A percentile compares a stretch with the other conserved stretches of the same genome.
Conservation (phyloP, 805 yeast genomes). For the Groenewaldozyma salmanticensis region DNA sequence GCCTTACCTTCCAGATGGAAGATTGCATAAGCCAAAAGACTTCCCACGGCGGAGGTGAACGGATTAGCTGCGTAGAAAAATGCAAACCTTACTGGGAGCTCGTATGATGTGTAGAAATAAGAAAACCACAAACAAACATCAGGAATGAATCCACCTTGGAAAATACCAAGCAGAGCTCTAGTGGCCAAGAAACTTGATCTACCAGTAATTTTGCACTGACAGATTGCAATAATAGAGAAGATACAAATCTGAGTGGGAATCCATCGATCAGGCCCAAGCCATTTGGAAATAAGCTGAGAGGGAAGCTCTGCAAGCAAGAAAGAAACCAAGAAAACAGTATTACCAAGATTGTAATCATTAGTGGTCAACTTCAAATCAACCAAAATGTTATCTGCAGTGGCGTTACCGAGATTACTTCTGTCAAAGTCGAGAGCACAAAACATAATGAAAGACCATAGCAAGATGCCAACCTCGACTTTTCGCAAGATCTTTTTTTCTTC, state of each 20-base stretch:
- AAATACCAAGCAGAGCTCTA: constrained; percentile 43
- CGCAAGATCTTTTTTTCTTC: constrained; percentile 42
- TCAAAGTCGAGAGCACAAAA: constrained; percentile 51
- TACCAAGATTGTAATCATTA: constrained; percentile 49
- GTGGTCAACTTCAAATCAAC: constrained; percentile 43
- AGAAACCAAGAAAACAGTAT: constrained; percentile 43
- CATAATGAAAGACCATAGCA: constrained; percentile 50
- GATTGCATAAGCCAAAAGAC: constrained; percentile 40
- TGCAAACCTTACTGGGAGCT: constrained; percentile 45
- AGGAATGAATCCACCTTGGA: constrained; percentile 57
- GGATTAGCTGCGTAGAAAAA: constrained; percentile 47
- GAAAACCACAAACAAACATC: constrained; percentile 51
- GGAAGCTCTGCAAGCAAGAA: constrained; percentile 59
- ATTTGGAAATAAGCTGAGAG: constrained; percentile 53
- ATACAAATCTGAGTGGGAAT: constrained; percentile 47
- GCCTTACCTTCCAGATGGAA: constrained; percentile 37
- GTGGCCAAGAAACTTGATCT: constrained; percentile 38
- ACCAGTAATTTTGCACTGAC: constrained; percentile 36
- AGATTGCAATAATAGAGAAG: constrained; percentile 49
- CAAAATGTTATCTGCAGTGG: constrained; percentile 46
- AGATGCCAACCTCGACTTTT: constrained; percentile 47
- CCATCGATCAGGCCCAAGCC: constrained; percentile 54
- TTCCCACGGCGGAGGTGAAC: constrained; percentile 32
- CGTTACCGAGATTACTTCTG: constrained; percentile 47
- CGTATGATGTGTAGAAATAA: constrained; percentile 47